Evolutionary conservation across 768 basidiomycete species (phyloP), one percentile per base, ranked within the genome.

Genomic region (Suillus discolor): DNA sequence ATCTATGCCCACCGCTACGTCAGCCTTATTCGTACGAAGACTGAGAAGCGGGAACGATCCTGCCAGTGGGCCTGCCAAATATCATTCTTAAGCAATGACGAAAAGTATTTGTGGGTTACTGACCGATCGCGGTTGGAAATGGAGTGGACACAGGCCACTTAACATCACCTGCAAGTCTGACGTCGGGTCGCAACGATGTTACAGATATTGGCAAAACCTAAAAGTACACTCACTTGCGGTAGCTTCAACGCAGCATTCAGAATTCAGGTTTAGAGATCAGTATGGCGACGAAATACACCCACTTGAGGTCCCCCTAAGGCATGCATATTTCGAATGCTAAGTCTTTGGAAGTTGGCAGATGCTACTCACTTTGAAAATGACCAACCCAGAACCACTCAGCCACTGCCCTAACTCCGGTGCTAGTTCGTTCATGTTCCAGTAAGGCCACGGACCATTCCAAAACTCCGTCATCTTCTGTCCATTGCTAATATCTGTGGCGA

Each of bases 21-120:
- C 96, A 0, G 97, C 97, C 76, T 99, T 99, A 81, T 91, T 94
- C 1, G 97, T 99, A 20, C 97, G 85, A 65, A 98, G 79, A 72
- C 93, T 94, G 31, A 98, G 78, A 9, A 97, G 73, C 0, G 92
- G 90, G 78, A 97, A 92, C 11, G 88, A 80, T 1, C 92, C 91
- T 0, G 87, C 86, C 12, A 98, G 77, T 2, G 93, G 92, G 6
- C 95, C 93, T 89, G 69, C 61, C 36, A 31, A 38, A 23, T 9
- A 20, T 49, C 31, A 18, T 28, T 39, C 20, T 42, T 57, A 18
- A 36, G 54, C 57, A 13, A 61, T 7, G 20, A 31, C 63, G 31
- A 38, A 12, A 62, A 13, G 38, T 34, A n/a, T 13, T 44, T 47
- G 34, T 60, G 51, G 53, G 65, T 44, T 62, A 42, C 80, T 66